Percentiles rank a stretch among this genome's conserved stretches.
Conservation (phyloP, 2,329 filamentous ascomycete genomes). For the Coniochaeta pulveracea region DNA sequence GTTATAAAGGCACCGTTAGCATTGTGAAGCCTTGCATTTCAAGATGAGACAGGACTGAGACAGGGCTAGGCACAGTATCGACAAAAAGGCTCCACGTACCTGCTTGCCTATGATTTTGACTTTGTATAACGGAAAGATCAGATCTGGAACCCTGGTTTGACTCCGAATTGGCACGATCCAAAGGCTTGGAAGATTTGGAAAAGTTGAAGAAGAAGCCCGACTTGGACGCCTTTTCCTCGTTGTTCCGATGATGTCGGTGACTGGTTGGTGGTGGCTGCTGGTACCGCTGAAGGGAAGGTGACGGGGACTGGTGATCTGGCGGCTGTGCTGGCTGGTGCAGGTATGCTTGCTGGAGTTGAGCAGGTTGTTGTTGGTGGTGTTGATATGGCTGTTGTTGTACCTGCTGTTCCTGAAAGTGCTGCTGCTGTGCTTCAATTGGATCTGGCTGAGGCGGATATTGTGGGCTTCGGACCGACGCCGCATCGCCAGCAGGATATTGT, state of each 20-base stretch:
- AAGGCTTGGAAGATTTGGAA: constrained; percentile 31
- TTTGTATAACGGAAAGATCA: constrained; percentile 16
- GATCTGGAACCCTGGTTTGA: constrained; percentile 25
- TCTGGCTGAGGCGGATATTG: constrained; percentile 17
- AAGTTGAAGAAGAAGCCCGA: constrained; percentile 40
- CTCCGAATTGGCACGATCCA: constrained; percentile 22
- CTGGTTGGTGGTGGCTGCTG: constrained; percentile 23
- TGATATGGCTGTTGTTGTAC: constrained; percentile 14
- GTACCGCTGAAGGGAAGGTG: constrained; percentile 10
- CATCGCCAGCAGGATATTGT: too few relatives aligned
- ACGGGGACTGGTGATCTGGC: too few relatives aligned
- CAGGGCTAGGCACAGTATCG: too few relatives aligned
- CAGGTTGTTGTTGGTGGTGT: constrained; percentile 14
- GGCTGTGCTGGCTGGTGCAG: too few relatives aligned
- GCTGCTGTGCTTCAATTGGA: constrained; percentile 6
- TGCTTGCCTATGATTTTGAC: constrained; percentile 18
- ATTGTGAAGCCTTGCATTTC: neutral
- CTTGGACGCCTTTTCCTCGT: constrained; percentile 31
- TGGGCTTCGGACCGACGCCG: too few relatives aligned
- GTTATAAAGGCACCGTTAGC: neutral
- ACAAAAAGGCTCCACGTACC: too few relatives aligned
- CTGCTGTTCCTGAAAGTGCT: constrained; percentile 5
- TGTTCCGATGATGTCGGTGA: constrained; percentile 21
- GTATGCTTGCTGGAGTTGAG: constrained; percentile 10
- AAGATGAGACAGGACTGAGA: too few relatives aligned